Evolutionary conservation across 352 stramenopile genomes (phyloP).

Genomic region (Pythium utonaiense): DNA sequence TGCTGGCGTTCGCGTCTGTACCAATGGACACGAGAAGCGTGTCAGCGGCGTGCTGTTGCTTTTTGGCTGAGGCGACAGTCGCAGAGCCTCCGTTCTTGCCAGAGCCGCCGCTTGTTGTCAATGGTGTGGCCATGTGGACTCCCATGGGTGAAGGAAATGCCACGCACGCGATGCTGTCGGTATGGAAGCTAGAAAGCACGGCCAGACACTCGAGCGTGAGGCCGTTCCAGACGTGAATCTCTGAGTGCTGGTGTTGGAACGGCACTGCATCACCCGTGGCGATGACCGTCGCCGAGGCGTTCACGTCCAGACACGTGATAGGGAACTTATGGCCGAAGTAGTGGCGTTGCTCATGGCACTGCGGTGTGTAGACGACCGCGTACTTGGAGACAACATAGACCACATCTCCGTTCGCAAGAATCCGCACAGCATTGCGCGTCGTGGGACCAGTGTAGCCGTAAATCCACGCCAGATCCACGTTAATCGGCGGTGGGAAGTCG

Average conservation of each 20-base stretch:
- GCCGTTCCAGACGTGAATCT: constrained; percentile 76
- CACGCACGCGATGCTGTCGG: constrained; percentile 45
- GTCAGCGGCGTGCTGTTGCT: constrained; percentile 57
- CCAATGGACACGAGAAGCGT: constrained; percentile 59
- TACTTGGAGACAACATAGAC: constrained; percentile 78
- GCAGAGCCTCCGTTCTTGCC: constrained; percentile 25
- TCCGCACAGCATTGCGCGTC: constrained; percentile 43
- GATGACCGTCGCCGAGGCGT: constrained; percentile 53
- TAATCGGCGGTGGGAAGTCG: constrained; percentile 52
- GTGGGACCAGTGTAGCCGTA: constrained; percentile 57
- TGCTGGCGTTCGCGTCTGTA: constrained; percentile 52
- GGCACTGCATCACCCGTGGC: constrained; percentile 48
- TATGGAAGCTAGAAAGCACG: constrained; percentile 61
- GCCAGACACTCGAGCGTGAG: constrained; percentile 64
- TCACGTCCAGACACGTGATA: constrained; percentile 65
- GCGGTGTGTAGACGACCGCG: constrained; percentile 63
- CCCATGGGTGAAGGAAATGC: constrained; percentile 52
- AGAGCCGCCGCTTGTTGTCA: constrained; percentile 33
- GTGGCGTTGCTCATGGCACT: constrained; percentile 60
- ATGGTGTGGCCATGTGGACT: constrained; percentile 12
- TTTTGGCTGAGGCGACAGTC: constrained; percentile 47
- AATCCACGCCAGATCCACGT: constrained; percentile 73
- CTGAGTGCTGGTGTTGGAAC: constrained; percentile 24
- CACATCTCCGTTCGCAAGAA: constrained; percentile 49
- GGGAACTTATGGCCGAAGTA: constrained; percentile 58